Evolutionary conservation across 2,329 filamentous ascomycete species (phyloP), one percentile per base, ranked within the genome.

Genomic region (Colletotrichum phormii): DNA sequence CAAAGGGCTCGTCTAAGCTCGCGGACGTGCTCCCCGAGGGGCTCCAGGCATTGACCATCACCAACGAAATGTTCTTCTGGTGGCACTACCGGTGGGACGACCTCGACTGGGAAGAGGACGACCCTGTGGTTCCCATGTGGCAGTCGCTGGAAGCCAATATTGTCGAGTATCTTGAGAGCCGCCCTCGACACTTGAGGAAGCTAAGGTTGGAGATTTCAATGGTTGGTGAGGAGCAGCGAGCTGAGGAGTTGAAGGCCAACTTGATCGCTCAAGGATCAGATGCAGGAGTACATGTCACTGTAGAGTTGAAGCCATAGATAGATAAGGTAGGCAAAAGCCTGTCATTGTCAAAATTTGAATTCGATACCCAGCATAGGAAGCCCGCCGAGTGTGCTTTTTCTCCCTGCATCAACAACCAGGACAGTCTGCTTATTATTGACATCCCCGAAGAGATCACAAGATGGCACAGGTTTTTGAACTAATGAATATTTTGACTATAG

Each of bases 61-160:
- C 65, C 4, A 62, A 55, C 12, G 57, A 67, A 61, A 67, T 67
- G 65, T 9, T 37, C 33, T 68, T 26, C 2, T 68, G 65, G 65
- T 57, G 65, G 65, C 49, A 29, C 5, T 68, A 63, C 29, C 13
- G n/a, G 33, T 68, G 65, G 65, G 49, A 64, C 60, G 65, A 64
- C 9, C 29, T 63, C 3, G 29, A 68, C 5, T n/a, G 59, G 59
- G 59, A 64, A 12, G 18, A 5, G 5, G 24, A 12, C 35, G 2
- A 55, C 15, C 58, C 18, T 1, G 26, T 33, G 18, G 31, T 42
- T 49, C 53, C 33, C 15, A n/a, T 33, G 37, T 65, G 63, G 35
- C 53, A 29, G 24, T 61, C 59, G 9, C 42, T 49, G 1, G 59
- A 61, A 24, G 37, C 26, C 13, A 49, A 61, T 5, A 49, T 49